phyloP scores from a whole-genome alignment of 2,329 filamentous ascomycete genomes.

The Chrysoporthe austroafricana region DNA sequence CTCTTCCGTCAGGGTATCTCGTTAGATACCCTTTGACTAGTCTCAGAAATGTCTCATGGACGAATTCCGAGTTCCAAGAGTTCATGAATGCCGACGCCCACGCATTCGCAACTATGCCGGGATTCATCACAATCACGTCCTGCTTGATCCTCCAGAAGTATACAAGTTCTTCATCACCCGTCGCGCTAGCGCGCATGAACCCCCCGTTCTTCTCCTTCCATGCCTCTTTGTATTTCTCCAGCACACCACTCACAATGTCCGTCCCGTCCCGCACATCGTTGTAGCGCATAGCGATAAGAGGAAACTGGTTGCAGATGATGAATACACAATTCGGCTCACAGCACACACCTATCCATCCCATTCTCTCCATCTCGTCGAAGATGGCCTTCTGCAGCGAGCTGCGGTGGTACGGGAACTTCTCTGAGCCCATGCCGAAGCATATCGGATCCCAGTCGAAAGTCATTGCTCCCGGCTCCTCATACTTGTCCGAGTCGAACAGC shows the following conservation, averaged over 20 bases:
- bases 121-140: conserved; percentile 28
- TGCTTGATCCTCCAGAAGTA: conserved; percentile 36
- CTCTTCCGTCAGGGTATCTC: conserved; percentile 28
- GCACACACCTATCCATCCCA: conserved; percentile 45
- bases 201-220: conserved; percentile 36
- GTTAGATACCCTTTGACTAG: conserved; percentile 37
- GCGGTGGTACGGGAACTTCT: conserved; percentile 40
- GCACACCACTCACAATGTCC: conserved; percentile 36
- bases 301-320: conserved; percentile 49
- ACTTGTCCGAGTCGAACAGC: conserved; percentile 47
- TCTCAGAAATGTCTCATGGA: conserved; percentile 33
- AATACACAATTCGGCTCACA: conserved; percentile 48
- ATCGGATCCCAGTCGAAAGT: conserved; percentile 45
- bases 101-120: conserved; percentile 2
- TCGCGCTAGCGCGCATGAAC: conserved; percentile 31
- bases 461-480: conserved; percentile 39
- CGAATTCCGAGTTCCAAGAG: conserved; percentile 41
- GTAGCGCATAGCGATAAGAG: conserved; percentile 44
- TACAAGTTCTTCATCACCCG: conserved; percentile 31
- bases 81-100: conserved; percentile 40
- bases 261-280: conserved; percentile 42
- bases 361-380: conserved; percentile 44
- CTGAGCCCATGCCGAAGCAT: conserved; percentile 42
- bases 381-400: conserved; percentile 39
- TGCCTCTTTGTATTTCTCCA: conserved; percentile 43